Evolutionary conservation across 495 filamentous ascomycete genomes (phyloP).

Genomic region (Talaromyces stipitatus): DNA sequence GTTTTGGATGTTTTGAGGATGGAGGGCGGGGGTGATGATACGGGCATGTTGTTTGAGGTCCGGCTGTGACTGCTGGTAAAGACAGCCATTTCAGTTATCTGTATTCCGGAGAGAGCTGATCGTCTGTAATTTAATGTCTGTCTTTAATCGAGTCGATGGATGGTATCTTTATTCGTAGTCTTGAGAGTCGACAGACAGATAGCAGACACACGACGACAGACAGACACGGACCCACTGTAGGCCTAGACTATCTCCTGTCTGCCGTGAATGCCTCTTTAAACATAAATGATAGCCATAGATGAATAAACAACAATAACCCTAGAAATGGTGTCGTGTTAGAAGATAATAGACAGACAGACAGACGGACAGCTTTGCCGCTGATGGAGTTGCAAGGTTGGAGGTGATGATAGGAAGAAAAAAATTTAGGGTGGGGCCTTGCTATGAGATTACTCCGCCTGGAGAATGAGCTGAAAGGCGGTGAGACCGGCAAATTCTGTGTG

Average conservation of each 20-base stretch:
- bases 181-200: background rate
- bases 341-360: background rate
- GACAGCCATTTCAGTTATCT: slow-evolving; percentile 36
- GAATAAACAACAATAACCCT: background rate
- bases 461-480: background rate
- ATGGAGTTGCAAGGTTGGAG: background rate
- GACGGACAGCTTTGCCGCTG: background rate
- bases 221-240: background rate
- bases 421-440: background rate
- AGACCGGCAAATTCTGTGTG: background rate
- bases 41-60: slow-evolving; percentile 26
- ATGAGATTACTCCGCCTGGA: background rate
- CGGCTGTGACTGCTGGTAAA: slow-evolving; percentile 29
- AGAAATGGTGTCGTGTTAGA: background rate
- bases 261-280: background rate
- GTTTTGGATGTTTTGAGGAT: slow-evolving; percentile 36
- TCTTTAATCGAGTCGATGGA: no score
- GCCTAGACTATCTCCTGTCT: background rate
- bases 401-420: slow-evolving; percentile 1
- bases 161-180: no score
- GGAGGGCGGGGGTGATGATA: slow-evolving; percentile 26
- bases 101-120: no score
- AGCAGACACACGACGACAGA: background rate
- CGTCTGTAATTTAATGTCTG: no score
- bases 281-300: background rate